Percentiles rank a stretch among this genome's conserved stretches.
Conservation (phyloP, 75 land plant genomes). For the Pinus tabuliformis region DNA sequence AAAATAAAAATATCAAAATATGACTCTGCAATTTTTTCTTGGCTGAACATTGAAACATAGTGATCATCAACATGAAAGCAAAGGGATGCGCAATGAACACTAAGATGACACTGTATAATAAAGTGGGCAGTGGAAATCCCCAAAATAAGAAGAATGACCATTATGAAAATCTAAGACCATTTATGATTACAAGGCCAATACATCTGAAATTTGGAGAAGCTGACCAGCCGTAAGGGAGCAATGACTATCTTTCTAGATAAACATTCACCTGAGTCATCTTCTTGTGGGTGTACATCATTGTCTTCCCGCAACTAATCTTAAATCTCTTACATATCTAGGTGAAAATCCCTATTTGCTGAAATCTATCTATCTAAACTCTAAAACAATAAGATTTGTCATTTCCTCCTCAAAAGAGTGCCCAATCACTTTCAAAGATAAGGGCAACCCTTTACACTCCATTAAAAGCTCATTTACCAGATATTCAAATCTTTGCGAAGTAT, state of each 20-base stretch:
- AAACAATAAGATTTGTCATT: too few relatives aligned
- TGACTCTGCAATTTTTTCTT: neutral
- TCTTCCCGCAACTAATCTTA: too few relatives aligned
- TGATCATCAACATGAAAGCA: conserved; percentile 51
- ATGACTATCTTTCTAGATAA: conserved; percentile 30
- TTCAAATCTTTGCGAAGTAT: too few relatives aligned
- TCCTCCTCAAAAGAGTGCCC: too few relatives aligned
- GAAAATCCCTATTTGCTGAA: too few relatives aligned
- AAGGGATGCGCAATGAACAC: conserved; percentile 64
- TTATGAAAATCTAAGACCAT: too few relatives aligned
- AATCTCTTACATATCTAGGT: too few relatives aligned
- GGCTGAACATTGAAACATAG: conserved; percentile 48
- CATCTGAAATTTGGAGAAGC: conserved; percentile 32
- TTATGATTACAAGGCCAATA: conserved; percentile 19
- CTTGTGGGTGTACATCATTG: too few relatives aligned
- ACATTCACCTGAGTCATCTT: conserved; percentile 40
- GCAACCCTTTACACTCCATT: too few relatives aligned
- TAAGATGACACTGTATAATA: conserved; percentile 22
- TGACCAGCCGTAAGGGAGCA: conserved; percentile 41
- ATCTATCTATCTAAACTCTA: too few relatives aligned
- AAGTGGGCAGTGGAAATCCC: conserved; percentile 38
- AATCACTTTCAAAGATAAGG: too few relatives aligned
- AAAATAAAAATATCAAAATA: neutral
- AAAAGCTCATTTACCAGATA: too few relatives aligned
- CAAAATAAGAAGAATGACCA: conserved; percentile 21